A percentile compares a stretch with the other conserved stretches of the same genome.
Evolutionary conservation across 2,329 filamentous ascomycete species (phyloP).

Genomic region (Apiospora kogelbergensis): DNA sequence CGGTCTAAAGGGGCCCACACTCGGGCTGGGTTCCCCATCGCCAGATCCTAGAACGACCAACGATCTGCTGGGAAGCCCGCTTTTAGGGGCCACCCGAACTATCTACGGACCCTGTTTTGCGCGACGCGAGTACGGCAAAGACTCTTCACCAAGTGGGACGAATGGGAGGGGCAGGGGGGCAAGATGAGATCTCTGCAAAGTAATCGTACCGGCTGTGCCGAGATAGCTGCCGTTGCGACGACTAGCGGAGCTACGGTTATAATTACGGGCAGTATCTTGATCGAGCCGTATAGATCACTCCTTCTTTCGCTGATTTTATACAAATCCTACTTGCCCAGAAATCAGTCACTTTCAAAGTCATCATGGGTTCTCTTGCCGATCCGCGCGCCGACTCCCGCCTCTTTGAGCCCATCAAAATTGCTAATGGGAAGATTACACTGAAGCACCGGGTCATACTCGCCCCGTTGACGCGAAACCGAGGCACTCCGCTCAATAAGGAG

Average conservation of each 20-base stretch:
- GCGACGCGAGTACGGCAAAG: background rate
- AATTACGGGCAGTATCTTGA: background rate
- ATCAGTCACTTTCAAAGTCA: background rate
- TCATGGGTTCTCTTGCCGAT: conserved; percentile 3
- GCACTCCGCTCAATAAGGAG: conserved; percentile 40
- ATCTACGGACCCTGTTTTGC: background rate
- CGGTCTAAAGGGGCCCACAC: background rate
- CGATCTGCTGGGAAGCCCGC: background rate
- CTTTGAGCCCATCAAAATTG: conserved; percentile 42
- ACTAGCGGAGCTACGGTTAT: background rate
- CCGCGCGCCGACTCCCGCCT: conserved; percentile 22
- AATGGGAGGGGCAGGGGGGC: too few species aligned
- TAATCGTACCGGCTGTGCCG: background rate
- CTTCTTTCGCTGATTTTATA: background rate
- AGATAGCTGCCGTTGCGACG: background rate
- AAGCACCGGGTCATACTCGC: conserved; percentile 52
- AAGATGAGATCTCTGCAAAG: background rate
- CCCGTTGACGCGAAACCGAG: conserved; percentile 53
- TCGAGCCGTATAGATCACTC: background rate
- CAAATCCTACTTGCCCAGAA: too few species aligned
- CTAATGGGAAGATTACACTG: conserved; percentile 42
- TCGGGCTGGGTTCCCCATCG: background rate
- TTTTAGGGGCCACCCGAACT: background rate
- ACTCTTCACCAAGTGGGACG: background rate
- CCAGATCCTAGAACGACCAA: background rate